Base-by-base conservation (phyloP, 257 asterid genomes). In the Oldenlandia corymbosa region DNA sequence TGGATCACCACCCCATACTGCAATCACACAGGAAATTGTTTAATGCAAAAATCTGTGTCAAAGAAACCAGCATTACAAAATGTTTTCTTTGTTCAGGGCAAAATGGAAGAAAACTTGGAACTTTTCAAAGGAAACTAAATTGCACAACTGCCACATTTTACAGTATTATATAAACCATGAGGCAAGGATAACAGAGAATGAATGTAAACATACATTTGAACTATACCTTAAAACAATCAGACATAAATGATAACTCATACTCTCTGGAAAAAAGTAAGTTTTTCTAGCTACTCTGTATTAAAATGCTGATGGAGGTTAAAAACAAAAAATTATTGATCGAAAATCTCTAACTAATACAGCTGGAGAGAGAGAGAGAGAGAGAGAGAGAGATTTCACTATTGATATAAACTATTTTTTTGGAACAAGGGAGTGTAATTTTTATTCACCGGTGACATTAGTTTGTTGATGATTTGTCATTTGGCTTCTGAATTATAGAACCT, bases 1-100 rank as follows among this genome's bases (percentile, higher is more conserved):
- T 23, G 99, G 98, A 70, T 91, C 98, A 67, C 98, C 98, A 68
- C 98, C 98, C 98, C 98, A 91, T 79, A 91, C 98, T 91, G 87
- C 83, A 78, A 62, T 46, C 27, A 56, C 7, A 60, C 67, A 48
- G 42, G 45, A 41, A 66, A 30, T 23, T 26, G 47, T 52, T 61
- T 30, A 72, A 42, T 16, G 20, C n/a, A 4, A 37, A 26, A 45
- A 14, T 54, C 60, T 47, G 49, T 49, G 45, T 52, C 34, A 58
- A 7, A 46, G 53, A 64, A 64, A 64, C 9, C 14, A 41, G 39
- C 45, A 46, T 5, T 42, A 21, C 18, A 58, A 57, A 42, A 21
- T 28, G 50, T 20, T 1, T 56, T 5, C 32, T 16, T 67, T 12
- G 11, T 36, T 43, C 23, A 49, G 10, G 3, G 21, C 12, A 26